A percentile compares a stretch with the other conserved stretches of the same genome.
These are phyloP conservation scores for Microbotryum scabiosae DNA, from an alignment of 1,284 basidiomycete species.

Conservation along the genomic window DNA sequence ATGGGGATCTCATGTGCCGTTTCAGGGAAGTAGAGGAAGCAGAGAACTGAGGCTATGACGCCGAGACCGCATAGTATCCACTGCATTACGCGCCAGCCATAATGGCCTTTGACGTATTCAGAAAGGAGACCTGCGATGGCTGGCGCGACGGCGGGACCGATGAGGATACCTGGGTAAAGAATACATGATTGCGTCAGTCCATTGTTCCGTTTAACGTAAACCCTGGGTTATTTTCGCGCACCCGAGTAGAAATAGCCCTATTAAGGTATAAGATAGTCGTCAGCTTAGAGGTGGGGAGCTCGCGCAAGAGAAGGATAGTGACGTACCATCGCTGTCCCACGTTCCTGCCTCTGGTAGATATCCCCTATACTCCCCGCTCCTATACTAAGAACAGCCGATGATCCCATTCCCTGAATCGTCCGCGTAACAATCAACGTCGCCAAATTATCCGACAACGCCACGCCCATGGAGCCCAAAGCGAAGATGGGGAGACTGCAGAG, in stretches of 20 bases:
- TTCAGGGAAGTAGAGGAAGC: slow-evolving; percentile 57
- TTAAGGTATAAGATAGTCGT: not conserved
- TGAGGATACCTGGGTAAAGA: slow-evolving; percentile 8
- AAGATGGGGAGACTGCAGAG: slow-evolving; percentile 55
- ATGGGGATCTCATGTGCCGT: slow-evolving; percentile 54
- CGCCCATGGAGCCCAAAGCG: slow-evolving; percentile 54
- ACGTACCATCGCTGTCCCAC: slow-evolving; percentile 55
- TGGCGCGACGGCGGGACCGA: slow-evolving; percentile 41
- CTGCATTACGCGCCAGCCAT: slow-evolving; percentile 61
- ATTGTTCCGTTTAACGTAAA: too few species aligned
- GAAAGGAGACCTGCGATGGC: slow-evolving; percentile 42
- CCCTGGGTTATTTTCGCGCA: too few species aligned
- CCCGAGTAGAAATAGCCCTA: too few species aligned
- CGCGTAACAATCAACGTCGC: slow-evolving; percentile 53
- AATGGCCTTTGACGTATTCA: slow-evolving; percentile 37
- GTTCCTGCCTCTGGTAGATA: slow-evolving; percentile 54
- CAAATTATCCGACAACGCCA: slow-evolving; percentile 47
- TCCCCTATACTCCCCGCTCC: slow-evolving; percentile 59
- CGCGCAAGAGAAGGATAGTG: not conserved
- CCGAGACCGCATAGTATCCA: slow-evolving; percentile 46
- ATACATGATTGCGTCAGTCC: too few species aligned
- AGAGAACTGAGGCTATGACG: slow-evolving; percentile 45
- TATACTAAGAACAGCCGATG: slow-evolving; percentile 48
- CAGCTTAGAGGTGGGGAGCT: slow-evolving; percentile 40
- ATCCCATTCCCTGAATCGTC: slow-evolving; percentile 47